Conservation (phyloP, 2,329 filamentous ascomycete genomes). For the Didymella segeticola region DNA sequence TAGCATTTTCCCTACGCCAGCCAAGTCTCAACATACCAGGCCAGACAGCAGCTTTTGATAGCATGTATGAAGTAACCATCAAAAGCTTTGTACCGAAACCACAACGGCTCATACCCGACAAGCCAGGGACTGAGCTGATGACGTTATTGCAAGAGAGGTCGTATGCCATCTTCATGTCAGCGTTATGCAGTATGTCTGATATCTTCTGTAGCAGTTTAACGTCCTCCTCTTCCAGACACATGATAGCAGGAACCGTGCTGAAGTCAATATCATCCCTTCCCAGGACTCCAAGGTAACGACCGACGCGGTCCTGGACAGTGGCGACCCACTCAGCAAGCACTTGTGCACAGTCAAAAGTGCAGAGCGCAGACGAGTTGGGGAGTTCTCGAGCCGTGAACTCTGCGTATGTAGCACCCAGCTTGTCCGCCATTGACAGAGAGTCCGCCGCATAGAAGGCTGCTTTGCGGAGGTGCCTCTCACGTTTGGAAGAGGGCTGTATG, state of each 20-base stretch:
- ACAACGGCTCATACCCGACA: conserved; percentile 64
- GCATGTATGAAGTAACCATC: conserved; percentile 82
- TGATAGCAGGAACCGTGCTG: conserved; percentile 80
- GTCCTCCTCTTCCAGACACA: conserved; percentile 92
- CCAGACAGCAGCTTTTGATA: conserved; percentile 91
- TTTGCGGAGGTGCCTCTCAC: conserved; percentile 87
- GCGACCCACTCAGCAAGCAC: conserved; percentile 94
- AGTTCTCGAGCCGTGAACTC: conserved; percentile 85
- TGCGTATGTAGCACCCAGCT: conserved; percentile 82
- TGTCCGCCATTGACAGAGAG: conserved; percentile 86
- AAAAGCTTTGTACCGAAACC: conserved; percentile 87
- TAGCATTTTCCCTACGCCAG: neutral
- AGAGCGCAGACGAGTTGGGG: conserved; percentile 88
- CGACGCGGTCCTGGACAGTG: conserved; percentile 92
- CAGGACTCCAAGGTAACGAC: conserved; percentile 83
- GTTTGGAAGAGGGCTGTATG: conserved; percentile 63
- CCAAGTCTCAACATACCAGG: conserved; percentile 68
- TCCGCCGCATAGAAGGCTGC: conserved; percentile 96
- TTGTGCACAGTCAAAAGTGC: conserved; percentile 91
- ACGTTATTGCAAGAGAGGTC: conserved; percentile 55
- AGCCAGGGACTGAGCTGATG: conserved; percentile 57
- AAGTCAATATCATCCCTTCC: conserved; percentile 83
- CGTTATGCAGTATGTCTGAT: conserved; percentile 75
- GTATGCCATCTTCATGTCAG: conserved; percentile 79
- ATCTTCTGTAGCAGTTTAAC: conserved; percentile 84